phyloP scores from a whole-genome alignment of 768 basidiomycete species.

The Tulasnella sp. region DNA sequence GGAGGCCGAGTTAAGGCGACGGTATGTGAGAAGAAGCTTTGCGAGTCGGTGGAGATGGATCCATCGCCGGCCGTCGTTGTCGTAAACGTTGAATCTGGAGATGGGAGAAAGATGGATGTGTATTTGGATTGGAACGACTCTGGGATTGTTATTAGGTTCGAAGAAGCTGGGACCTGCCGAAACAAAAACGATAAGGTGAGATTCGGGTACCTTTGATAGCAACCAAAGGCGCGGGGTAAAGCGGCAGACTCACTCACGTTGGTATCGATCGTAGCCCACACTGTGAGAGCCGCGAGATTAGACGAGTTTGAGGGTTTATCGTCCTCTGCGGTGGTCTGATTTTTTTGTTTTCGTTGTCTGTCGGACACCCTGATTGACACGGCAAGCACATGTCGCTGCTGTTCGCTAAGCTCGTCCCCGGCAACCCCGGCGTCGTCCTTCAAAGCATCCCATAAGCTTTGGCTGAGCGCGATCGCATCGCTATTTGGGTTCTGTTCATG shows the following conservation, averaged over 20 bases:
- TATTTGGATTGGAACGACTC: neutral
- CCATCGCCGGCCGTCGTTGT: neutral
- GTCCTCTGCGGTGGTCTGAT: neutral
- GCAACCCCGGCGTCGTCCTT: neutral
- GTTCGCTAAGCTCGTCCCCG: too few species aligned
- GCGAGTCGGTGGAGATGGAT: neutral
- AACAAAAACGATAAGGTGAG: neutral
- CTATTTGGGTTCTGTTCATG: neutral
- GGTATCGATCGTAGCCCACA: neutral
- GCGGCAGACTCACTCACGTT: neutral
- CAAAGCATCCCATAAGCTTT: neutral
- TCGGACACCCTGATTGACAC: neutral
- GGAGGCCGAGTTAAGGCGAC: slow-evolving; percentile 3
- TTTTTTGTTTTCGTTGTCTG: neutral
- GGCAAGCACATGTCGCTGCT: neutral
- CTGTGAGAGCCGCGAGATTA: neutral
- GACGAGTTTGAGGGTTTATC: neutral
- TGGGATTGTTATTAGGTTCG: slow-evolving; percentile 1
- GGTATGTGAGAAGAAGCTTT: neutral
- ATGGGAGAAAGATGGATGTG: slow-evolving; percentile 11
- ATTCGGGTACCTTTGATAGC: neutral
- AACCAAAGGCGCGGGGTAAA: neutral
- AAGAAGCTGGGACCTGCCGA: neutral
- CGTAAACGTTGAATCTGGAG: neutral
- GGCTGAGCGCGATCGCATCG: neutral